Base-by-base conservation (phyloP, 2,329 filamentous ascomycete genomes). In the Ophiostoma ulmi region DNA sequence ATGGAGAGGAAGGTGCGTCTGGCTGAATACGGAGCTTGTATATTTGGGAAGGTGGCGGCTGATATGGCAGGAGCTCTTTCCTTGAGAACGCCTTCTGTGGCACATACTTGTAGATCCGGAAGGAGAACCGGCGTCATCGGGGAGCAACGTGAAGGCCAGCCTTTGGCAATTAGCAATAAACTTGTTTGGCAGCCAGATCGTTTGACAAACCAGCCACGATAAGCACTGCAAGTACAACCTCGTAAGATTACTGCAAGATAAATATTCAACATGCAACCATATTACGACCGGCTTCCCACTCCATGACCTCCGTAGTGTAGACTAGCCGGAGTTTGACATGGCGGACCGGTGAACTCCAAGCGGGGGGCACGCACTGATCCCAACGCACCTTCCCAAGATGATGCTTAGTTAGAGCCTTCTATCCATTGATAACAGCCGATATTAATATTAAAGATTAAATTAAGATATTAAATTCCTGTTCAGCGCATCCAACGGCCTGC, bases 291-390 rank as follows among this genome's bases (percentile, higher is more conserved):
- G 26, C 38, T 52, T 63, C 63, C 67, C 65, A 22, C 44, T 44
- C 64, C 44, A 48, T 44, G 22, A 13, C 31, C 64, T 66, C 69
- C 55, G 17, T 70, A 68, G 69, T 38, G 69, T 26, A 31, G 38
- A 14, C 70, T 71, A 71, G 70, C 55, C 66, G 66, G 58, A 64
- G 66, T 71, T 71, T 65, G 70, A 70, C 66, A 58, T 70, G 52
- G 52, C 52, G 22, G 52, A 26, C 52, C 52, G n/a, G 52, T 22
- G 52, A 26, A 58, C 10, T 5, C 31, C 22, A 5, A 48, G 44
- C 44, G 14, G 52, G 14, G 52, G 22, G 52, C 10, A 20, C 14
- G 17, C 17, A 20, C n/a, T n/a, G 44, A n/a, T 20, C 44, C 44
- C 44, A 48, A 48, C 44, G 44, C 52, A 26, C 52, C 52, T 58